Evolutionary conservation across 2,329 filamentous ascomycete species (phyloP).

Genomic region (Epichloe festucae): DNA sequence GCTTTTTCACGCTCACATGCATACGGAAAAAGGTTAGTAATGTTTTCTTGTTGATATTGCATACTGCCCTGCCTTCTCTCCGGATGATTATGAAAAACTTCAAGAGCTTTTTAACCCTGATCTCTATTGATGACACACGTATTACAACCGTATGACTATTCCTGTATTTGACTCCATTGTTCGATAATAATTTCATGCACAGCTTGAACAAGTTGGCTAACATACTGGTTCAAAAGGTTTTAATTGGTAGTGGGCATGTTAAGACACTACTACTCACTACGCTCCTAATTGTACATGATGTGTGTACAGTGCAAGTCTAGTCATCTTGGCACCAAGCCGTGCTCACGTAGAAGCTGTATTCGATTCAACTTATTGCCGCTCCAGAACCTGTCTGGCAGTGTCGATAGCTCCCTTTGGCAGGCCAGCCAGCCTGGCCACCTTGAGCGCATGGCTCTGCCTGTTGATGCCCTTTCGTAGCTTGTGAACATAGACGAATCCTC

Average conservation of each 20-base stretch:
- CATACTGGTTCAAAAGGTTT: background rate
- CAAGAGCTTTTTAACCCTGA: conserved; percentile 62
- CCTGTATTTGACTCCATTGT: conserved; percentile 7
- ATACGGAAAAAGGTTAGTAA: conserved; percentile 32
- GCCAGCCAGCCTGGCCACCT: conserved; percentile 82
- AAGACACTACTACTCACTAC: background rate
- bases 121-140: conserved; percentile 43
- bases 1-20: background rate
- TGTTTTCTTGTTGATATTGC: conserved; percentile 6
- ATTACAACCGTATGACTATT: conserved; percentile 47
- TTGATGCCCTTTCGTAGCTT: conserved; percentile 72
- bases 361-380: background rate
- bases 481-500: conserved; percentile 78
- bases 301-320: background rate
- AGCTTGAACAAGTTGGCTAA: conserved; percentile 28
- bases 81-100: conserved; percentile 43
- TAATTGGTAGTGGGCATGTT: background rate
- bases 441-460: conserved; percentile 76
- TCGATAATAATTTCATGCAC: conserved; percentile 5
- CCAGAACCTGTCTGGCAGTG: conserved; percentile 49
- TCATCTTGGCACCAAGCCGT: no score
- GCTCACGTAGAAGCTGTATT: conserved; percentile 1
- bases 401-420: conserved; percentile 60
- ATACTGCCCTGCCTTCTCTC: background rate
- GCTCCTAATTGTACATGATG: no score